A percentile compares a stretch with the other conserved stretches of the same genome.
Evolutionary conservation across 2,329 filamentous ascomycete genomes (phyloP).

Genomic region (Penicillium expansum): DNA sequence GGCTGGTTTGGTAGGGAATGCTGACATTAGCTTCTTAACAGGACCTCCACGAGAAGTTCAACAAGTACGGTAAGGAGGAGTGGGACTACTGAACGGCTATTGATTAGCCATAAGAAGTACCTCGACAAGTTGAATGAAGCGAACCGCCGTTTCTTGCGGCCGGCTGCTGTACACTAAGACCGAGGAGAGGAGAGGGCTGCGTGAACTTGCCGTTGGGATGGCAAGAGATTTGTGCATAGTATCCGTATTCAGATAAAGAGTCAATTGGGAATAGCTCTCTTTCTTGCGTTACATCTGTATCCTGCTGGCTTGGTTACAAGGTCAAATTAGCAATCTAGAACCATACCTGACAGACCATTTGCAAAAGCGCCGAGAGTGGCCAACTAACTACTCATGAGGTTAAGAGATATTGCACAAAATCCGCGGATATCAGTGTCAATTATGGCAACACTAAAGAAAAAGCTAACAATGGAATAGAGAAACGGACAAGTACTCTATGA

Average conservation of each 20-base stretch:
- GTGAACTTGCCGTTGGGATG: slow-evolving; percentile 23
- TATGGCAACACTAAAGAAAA: slow-evolving; percentile 5
- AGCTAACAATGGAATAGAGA: neutral
- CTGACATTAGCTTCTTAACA: slow-evolving; percentile 38
- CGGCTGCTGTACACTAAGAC: slow-evolving; percentile 34
- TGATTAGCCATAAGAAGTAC: slow-evolving; percentile 6
- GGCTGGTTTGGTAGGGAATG: neutral
- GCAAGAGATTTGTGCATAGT: slow-evolving; percentile 37
- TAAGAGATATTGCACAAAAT: neutral
- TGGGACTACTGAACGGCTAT: slow-evolving; percentile 47
- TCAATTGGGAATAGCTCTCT: slow-evolving; percentile 32
- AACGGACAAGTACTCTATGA: slow-evolving; percentile 13
- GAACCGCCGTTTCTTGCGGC: slow-evolving; percentile 15
- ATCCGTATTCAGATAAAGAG: slow-evolving; percentile 29
- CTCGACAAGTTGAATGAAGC: slow-evolving; percentile 18
- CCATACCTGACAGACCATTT: neutral
- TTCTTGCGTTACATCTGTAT: slow-evolving; percentile 14
- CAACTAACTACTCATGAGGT: neutral
- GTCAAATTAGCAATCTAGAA: neutral
- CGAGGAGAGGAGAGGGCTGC: slow-evolving; percentile 23
- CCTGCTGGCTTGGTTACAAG: neutral
- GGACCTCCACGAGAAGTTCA: slow-evolving; percentile 93
- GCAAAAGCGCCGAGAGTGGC: neutral
- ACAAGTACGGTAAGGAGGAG: slow-evolving; percentile 99
- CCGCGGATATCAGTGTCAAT: slow-evolving; percentile 1